Percentiles rank a stretch among this genome's conserved stretches.
phyloP scores from a whole-genome alignment of 192 early-diverging fungal species.

The Spinellus fusiger region DNA sequence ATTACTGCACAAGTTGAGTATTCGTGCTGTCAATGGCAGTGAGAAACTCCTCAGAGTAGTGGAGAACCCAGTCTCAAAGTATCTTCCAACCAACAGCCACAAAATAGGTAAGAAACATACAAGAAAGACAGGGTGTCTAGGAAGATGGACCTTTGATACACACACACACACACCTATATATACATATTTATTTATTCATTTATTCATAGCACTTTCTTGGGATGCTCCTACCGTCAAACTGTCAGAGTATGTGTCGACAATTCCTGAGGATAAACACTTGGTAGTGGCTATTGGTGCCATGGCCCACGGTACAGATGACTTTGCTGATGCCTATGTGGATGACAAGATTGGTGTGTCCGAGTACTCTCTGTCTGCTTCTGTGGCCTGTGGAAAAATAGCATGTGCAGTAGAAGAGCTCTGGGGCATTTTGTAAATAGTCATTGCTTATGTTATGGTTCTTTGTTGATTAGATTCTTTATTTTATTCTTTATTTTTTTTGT shows the following conservation, averaged over 20 bases:
- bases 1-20: slow-evolving; percentile 94
- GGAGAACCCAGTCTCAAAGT: slow-evolving; percentile 95
- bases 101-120: slow-evolving; percentile 67
- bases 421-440: slow-evolving; percentile 64
- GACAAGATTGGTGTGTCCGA: slow-evolving; percentile 97
- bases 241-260: slow-evolving; percentile 73
- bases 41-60: slow-evolving; percentile 96
- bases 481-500: not conserved
- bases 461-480: not conserved
- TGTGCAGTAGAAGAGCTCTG: slow-evolving; percentile 87
- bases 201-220: slow-evolving; percentile 68
- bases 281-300: slow-evolving; percentile 94
- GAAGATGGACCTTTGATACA: too few relatives aligned
- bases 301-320: slow-evolving; percentile 93
- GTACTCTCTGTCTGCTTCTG: slow-evolving; percentile 93
- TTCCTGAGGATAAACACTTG: slow-evolving; percentile 75
- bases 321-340: slow-evolving; percentile 93
- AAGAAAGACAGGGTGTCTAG: not conserved
- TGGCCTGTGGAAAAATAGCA: slow-evolving; percentile 94
- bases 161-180: not conserved
- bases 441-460: not conserved
- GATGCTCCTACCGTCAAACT: slow-evolving; percentile 82
- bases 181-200: not conserved
- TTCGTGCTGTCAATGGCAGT: slow-evolving; percentile 84
- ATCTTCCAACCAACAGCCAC: slow-evolving; percentile 82